Percentiles rank a stretch among this genome's conserved stretches.
Conservation (phyloP, 176 grass and related monocot species). For the Lolium perenne region DNA sequence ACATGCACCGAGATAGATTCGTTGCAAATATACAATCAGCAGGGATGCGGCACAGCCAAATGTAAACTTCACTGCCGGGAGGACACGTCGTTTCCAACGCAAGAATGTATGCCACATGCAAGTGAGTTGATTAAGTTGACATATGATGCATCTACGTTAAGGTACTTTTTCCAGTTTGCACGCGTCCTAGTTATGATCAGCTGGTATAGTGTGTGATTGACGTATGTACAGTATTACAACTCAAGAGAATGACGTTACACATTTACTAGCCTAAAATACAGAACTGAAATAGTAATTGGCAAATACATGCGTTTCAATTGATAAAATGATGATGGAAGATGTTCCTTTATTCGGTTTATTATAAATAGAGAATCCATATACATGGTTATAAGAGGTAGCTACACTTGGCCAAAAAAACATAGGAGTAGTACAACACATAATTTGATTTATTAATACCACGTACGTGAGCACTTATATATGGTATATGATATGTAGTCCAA, state of each 20-base stretch:
- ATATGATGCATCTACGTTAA: conserved; percentile 23
- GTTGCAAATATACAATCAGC: neutral
- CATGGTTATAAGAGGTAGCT: neutral
- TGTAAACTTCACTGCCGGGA: neutral
- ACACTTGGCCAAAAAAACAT: conserved; percentile 14
- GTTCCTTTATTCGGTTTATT: neutral
- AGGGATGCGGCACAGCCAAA: neutral
- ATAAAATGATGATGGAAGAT: neutral
- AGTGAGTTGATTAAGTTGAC: conserved; percentile 29
- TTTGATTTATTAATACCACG: conserved; percentile 43
- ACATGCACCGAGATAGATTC: neutral
- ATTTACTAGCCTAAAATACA: neutral
- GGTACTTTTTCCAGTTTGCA: conserved; percentile 10
- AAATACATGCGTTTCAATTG: neutral
- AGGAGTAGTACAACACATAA: conserved; percentile 3
- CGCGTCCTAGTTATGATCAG: conserved; percentile 1
- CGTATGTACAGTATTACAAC: neutral
- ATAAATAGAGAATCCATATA: conserved; percentile 22
- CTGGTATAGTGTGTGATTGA: neutral
- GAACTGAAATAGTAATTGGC: neutral
- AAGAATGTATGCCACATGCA: conserved; percentile 51
- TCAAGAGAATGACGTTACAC: neutral
- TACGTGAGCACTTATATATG: conserved; percentile 10
- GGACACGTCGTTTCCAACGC: conserved; percentile 34
- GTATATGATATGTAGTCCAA: neutral